A percentile compares a stretch with the other conserved stretches of the same genome.
Conservation (phyloP, 1,284 basidiomycete genomes). For the Anthracocystis setariae region DNA sequence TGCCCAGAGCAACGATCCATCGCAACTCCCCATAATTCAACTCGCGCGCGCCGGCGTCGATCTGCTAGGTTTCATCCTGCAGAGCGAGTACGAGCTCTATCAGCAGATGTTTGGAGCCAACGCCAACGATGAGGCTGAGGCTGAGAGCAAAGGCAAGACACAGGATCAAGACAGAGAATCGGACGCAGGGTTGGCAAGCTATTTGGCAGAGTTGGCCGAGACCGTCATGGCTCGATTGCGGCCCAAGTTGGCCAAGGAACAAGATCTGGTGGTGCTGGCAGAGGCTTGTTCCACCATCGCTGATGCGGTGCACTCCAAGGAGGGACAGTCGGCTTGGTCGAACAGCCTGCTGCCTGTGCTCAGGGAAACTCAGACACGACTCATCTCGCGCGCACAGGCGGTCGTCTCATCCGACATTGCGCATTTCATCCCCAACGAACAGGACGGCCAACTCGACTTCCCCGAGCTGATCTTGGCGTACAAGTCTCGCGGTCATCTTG, state of each 20-base stretch:
- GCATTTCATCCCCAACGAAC: slow-evolving; percentile 25
- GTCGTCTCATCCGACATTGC: slow-evolving; percentile 30
- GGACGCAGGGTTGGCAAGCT: slow-evolving; percentile 14
- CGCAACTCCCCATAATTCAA: slow-evolving; percentile 7
- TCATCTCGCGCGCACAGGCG: slow-evolving; percentile 29
- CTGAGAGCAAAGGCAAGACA: too few relatives aligned
- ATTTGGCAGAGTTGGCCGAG: slow-evolving; percentile 29
- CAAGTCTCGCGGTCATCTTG: slow-evolving; percentile 4
- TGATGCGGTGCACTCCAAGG: slow-evolving; percentile 3
- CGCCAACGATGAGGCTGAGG: neutral
- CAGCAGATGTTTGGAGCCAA: slow-evolving; percentile 27
- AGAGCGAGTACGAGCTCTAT: slow-evolving; percentile 24
- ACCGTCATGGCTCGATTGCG: slow-evolving; percentile 17
- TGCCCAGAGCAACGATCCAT: neutral
- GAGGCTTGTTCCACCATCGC: slow-evolving; percentile 9
- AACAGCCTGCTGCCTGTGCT: slow-evolving; percentile 22
- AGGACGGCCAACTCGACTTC: slow-evolving; percentile 39
- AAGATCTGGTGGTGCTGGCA: slow-evolving; percentile 23
- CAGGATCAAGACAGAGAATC: neutral
- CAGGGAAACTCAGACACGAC: slow-evolving; percentile 31
- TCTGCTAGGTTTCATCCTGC: slow-evolving; percentile 16
- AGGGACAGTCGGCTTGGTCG: neutral
- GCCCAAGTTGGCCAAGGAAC: slow-evolving; percentile 25
- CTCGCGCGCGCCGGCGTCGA: slow-evolving; percentile 7
- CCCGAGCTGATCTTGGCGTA: slow-evolving; percentile 26